Evolutionary conservation across 495 filamentous ascomycete species (phyloP).

Genomic region (Neurospora intermedia): DNA sequence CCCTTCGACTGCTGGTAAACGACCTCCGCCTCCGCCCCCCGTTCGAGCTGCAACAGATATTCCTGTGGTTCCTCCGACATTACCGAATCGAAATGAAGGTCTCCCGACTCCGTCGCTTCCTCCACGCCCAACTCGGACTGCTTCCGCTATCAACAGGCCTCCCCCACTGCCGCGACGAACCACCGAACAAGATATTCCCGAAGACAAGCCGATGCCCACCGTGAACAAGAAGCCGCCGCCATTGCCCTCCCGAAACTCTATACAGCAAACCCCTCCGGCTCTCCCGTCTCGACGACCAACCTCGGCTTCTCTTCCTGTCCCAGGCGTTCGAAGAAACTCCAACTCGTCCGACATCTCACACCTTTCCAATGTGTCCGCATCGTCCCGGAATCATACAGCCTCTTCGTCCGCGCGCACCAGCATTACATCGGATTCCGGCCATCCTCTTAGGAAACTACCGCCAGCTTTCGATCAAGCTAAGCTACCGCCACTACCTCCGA

Average conservation of each 20-base stretch:
- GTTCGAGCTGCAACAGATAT: constrained; percentile 12
- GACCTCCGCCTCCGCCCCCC: constrained; percentile 39
- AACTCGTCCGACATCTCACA: constrained; percentile 37
- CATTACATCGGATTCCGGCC: constrained; percentile 16
- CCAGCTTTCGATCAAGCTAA: constrained; percentile 39
- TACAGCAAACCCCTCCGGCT: constrained; percentile 24
- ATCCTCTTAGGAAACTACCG: constrained; percentile 30
- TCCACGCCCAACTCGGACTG: constrained; percentile 20
- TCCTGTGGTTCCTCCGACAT: constrained; percentile 1
- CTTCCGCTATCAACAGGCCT: constrained; percentile 11
- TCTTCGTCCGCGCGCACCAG: constrained; percentile 20
- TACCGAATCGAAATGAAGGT: constrained; percentile 13
- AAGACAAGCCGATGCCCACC: constrained; percentile 12
- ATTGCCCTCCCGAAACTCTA: constrained; percentile 25
- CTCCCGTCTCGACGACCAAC: constrained; percentile 31
- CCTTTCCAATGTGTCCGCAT: constrained; percentile 30
- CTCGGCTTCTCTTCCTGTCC: constrained; percentile 14
- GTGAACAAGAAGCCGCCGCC: constrained; percentile 23
- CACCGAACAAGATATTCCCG: constrained; percentile 16
- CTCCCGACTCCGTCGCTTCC: constrained; percentile 26
- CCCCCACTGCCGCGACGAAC: constrained; percentile 31
- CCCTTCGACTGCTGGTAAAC: constrained; percentile 26
- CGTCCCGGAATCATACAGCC: constrained; percentile 25
- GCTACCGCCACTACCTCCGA: constrained; percentile 39
- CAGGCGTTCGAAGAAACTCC: constrained; percentile 27